These are phyloP conservation scores for Phytophthora idaei DNA, from an alignment of 352 stramenopile species.

Conservation along the genomic window DNA sequence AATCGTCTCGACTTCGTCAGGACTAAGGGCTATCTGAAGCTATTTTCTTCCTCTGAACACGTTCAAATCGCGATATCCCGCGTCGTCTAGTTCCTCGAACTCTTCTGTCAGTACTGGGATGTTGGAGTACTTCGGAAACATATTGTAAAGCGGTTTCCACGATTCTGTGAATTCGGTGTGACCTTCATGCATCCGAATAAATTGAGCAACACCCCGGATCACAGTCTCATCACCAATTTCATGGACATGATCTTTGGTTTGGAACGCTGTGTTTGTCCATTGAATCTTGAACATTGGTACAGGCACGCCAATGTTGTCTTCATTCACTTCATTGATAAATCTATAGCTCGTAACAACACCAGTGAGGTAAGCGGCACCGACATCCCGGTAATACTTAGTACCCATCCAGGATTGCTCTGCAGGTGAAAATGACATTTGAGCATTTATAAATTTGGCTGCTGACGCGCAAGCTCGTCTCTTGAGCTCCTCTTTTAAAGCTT, in stretches of 20 bases:
- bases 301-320: background rate
- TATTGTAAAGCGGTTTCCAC: background rate
- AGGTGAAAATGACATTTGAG: too few species aligned
- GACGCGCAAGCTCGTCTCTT: too few species aligned
- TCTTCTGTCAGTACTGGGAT: slow-evolving; percentile 3
- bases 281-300: background rate
- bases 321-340: background rate
- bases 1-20: background rate
- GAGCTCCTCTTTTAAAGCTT: too few species aligned
- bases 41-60: background rate
- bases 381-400: background rate
- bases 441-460: too few species aligned
- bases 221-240: background rate
- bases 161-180: background rate
- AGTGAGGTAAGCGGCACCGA: background rate
- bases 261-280: background rate
- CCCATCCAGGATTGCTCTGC: background rate
- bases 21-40: background rate
- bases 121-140: background rate
- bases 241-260: background rate
- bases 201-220: background rate
- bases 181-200: background rate
- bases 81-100: slow-evolving; percentile 1
- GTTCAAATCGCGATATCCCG: background rate
- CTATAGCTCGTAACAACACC: background rate